Base-by-base conservation (phyloP, 768 basidiomycete species). In the Lepiota venenata region DNA sequence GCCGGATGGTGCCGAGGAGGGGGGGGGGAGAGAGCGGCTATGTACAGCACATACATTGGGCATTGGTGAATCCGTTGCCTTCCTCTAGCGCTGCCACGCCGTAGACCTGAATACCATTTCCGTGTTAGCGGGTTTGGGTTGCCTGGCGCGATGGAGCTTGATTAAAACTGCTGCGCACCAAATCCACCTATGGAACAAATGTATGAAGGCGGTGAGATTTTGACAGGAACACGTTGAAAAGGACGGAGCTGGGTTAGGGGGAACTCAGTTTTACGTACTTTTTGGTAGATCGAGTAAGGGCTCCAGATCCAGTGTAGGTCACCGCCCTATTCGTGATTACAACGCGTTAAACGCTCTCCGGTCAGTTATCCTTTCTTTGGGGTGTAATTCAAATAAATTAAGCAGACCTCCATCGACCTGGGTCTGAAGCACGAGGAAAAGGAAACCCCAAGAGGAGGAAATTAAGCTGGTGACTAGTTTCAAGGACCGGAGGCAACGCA, bases 261-360 rank as follows among this genome's bases (percentile, higher is more conserved):
- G 8, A n/a, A n/a, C n/a, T 29, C 63, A 22, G 35, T 86, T n/a
- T 61, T 6, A 56, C 70, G 41, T 49, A 91, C 72, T n/a, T 85
- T 73, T 63, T 91, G 85, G 69, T 92, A 93, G 27, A 88, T 56
- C 21, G 75, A 79, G 63, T 95, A 95, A 2, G 91, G 91, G 55
- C 79, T 74, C 93, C 93, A 96, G 41, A 95, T 80, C 93, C 92
- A 95, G 61, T 93, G 88, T 43, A 94, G 74, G 68, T 94, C 91
- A 2, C 93, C 93, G 0, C 90, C 92, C 75, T 79, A 3, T 20
- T 36, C 35, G 40, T 6, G 15, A 29, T 43, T 29, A 4, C 8
- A 32, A 11, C 8, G 36, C 37, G 45, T 36, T 49, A 20, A 38
- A 14, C 41, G 40, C 42, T 21, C 21, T 16, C 12, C 12, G 41